Conservation (phyloP, 1,139 yeast genomes). For the Keqinozyma sinolaborantium region DNA sequence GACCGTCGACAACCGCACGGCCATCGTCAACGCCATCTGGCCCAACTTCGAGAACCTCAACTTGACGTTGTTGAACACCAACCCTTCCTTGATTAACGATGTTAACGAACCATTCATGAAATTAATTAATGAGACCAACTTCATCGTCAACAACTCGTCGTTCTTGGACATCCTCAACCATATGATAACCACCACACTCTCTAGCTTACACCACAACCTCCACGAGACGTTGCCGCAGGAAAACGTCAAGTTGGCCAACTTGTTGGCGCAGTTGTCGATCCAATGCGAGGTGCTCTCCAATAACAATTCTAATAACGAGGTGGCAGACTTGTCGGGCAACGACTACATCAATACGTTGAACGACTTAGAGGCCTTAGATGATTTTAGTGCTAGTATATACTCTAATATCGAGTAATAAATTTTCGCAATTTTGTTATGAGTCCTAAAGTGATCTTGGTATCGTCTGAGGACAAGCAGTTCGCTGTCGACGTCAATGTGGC, state of each 20-base stretch:
- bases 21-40: constrained; percentile 31
- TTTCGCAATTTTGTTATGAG: constrained; percentile 7
- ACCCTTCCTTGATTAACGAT: constrained; percentile 41
- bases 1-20: constrained; percentile 14
- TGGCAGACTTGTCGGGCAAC: constrained; percentile 38
- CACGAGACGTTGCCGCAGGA: constrained; percentile 18
- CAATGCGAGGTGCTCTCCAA: constrained; percentile 59
- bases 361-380: constrained; percentile 68
- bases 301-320: constrained; percentile 23
- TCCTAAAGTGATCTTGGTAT: constrained; percentile 53
- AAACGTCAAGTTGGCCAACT: constrained; percentile 60
- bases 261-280: constrained; percentile 63
- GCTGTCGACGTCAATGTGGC: constrained; percentile 79
- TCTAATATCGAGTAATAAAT: constrained; percentile 61
- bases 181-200: constrained; percentile 25
- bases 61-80: constrained; percentile 43
- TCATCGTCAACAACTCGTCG: constrained; percentile 27
- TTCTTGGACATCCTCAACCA: constrained; percentile 28
- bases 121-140: constrained; percentile 42
- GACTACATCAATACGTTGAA: constrained; percentile 44
- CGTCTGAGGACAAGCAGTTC: constrained; percentile 68
- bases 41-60: constrained; percentile 42
- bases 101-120: constrained; percentile 39
- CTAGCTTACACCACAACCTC: constrained; percentile 28
- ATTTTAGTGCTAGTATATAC: constrained; percentile 86